Conservation (phyloP, 2,329 filamentous ascomycete genomes). For the Venturia carpophila region DNA sequence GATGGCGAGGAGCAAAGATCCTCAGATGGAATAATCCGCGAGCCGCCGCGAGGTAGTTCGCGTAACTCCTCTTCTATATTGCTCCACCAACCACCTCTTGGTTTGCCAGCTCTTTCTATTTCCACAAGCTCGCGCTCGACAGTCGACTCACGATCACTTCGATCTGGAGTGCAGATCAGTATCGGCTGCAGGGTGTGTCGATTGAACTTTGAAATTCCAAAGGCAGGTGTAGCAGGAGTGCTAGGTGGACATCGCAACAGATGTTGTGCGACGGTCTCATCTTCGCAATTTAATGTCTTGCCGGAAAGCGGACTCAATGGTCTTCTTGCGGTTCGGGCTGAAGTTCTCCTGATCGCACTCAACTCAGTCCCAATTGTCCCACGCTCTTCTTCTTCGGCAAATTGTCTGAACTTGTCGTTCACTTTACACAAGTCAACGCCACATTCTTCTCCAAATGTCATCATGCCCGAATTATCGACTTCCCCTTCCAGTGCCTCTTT, state of each 20-base stretch:
- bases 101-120: conserved; percentile 3
- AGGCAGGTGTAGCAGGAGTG: neutral
- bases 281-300: neutral
- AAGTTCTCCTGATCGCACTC: neutral
- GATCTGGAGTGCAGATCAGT: neutral
- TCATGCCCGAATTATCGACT: neutral
- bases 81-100: conserved; percentile 10
- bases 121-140: conserved; percentile 6
- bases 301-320: neutral
- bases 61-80: neutral
- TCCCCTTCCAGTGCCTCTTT: neutral
- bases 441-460: conserved; percentile 8
- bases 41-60: neutral
- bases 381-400: neutral
- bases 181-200: neutral
- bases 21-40: neutral
- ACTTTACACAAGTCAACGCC: conserved; percentile 12
- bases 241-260: neutral
- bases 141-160: conserved; percentile 9
- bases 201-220: neutral
- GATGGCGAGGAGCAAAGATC: conserved; percentile 5
- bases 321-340: neutral
- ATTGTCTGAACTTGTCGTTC: conserved; percentile 8
- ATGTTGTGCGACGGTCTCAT: neutral
- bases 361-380: neutral